Percentiles rank a stretch among this genome's conserved stretches.
Conservation (phyloP, 2,329 filamentous ascomycete species). For the Penicillium sp. region DNA sequence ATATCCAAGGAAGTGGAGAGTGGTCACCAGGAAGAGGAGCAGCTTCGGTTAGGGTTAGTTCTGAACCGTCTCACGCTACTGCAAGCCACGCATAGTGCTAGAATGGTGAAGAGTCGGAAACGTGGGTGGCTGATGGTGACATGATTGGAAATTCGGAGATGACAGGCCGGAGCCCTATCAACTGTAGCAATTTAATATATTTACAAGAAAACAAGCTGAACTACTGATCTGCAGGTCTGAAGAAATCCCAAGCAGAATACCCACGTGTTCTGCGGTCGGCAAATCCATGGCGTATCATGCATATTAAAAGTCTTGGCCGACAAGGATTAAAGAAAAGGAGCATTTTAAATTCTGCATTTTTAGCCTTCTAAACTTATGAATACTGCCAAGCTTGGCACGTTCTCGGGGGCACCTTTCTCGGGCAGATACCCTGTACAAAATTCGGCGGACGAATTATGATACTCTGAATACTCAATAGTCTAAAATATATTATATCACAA, state of each 20-base stretch:
- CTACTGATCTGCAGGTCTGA: not conserved
- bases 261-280: not conserved
- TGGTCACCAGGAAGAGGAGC: not conserved
- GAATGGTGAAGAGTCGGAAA: not conserved
- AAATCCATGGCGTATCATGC: not conserved
- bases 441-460: too few species aligned
- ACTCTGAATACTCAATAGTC: too few species aligned
- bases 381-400: too few species aligned
- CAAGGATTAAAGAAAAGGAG: too few species aligned
- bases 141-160: not conserved
- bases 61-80: not conserved
- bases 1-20: not conserved
- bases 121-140: not conserved
- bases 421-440: too few species aligned
- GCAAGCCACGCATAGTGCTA: not conserved
- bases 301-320: not conserved
- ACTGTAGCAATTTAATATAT: not conserved
- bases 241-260: not conserved
- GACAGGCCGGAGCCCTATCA: not conserved
- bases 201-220: not conserved
- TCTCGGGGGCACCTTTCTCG: too few species aligned
- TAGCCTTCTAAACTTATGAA: too few species aligned
- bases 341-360: too few species aligned
- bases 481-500: too few species aligned
- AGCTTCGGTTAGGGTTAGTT: not conserved